Conservation (phyloP, 169 alveolate species). For the Theileria orientalis region DNA sequence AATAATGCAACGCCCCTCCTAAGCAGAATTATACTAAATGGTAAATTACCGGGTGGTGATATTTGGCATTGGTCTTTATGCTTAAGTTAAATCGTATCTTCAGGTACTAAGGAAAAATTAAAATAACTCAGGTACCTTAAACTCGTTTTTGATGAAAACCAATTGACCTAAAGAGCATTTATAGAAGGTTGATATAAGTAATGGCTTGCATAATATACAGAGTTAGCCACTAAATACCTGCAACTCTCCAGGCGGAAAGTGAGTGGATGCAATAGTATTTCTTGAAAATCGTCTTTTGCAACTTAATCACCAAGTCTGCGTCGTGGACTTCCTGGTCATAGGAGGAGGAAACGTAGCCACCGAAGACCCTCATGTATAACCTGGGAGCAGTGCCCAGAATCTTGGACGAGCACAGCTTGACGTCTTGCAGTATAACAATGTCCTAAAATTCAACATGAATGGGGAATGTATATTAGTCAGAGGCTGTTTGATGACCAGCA, state of each 20-base stretch:
- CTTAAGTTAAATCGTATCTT: slow-evolving; percentile 19
- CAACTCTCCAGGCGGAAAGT: slow-evolving; percentile 43
- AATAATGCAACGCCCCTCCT: slow-evolving; percentile 40
- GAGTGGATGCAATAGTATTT: slow-evolving; percentile 21
- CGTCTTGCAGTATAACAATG: slow-evolving; percentile 39
- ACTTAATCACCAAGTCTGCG: slow-evolving; percentile 15
- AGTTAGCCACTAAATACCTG: neutral
- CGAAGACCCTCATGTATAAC: neutral
- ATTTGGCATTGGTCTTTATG: slow-evolving; percentile 31
- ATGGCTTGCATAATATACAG: neutral
- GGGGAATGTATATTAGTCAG: neutral
- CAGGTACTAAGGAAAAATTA: slow-evolving; percentile 6
- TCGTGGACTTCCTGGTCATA: slow-evolving; percentile 43
- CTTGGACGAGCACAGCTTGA: slow-evolving; percentile 32
- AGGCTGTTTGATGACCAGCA: too few species aligned
- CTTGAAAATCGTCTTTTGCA: slow-evolving; percentile 18
- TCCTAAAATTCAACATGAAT: neutral
- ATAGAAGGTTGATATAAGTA: neutral
- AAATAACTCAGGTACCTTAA: neutral
- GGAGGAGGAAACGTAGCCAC: neutral
- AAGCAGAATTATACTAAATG: neutral
- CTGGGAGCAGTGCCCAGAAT: neutral
- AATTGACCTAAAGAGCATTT: slow-evolving; percentile 20
- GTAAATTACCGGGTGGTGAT: slow-evolving; percentile 42
- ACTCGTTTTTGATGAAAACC: slow-evolving; percentile 19